Base-by-base conservation (phyloP, 73 alveolate genomes). In the Paramecium biaurelia region DNA sequence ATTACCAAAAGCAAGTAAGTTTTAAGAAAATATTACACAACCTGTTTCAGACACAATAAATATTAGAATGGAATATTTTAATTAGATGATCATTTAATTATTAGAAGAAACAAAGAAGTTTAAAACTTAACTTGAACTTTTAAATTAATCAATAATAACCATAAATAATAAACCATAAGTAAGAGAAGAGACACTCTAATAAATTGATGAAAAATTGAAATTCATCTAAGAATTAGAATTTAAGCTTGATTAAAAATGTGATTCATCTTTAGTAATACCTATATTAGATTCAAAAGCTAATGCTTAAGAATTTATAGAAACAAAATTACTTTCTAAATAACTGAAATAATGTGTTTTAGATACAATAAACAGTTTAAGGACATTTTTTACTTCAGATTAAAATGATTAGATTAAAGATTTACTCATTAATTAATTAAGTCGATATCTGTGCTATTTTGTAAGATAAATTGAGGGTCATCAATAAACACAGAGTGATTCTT, bases 371-470 rank as follows among this genome's bases (percentile, higher is more conserved):
- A 63, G 84, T 63, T 9, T 63, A 30, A 63, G 84, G 12, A 32
- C 84, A 9, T 63, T 63, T 63, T 63, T 63, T 63, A 63, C 84
- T 63, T 63, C 84, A 11, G 84, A 63, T 30, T 32, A 63, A 63
- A 63, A 63, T 63, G 84, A 63, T 63, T 26, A 63, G 12, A 63
- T 63, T 26, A 26, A 32, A 9, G 84, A 63, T 63, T 63, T 63
- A 10, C 21, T 63, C 5, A 63, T 63, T 5, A 63, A 63, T 63
- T 30, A 63, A 63, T 63, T 63, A 30, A 32, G 84, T 63, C 7
- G 84, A 63, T 63, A 63, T 14, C 26, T 63, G 1, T 30, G 49
- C 12, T 63, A 63, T 63, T 63, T 63, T 63, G 84, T 32, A 4
- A 63, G 45, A 63, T 63, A 63, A 30, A 26, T 32, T 0, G 84